These are phyloP conservation scores for Aurifilum marmelostoma DNA, from an alignment of 2,329 filamentous ascomycete species.

Conservation along the genomic window DNA sequence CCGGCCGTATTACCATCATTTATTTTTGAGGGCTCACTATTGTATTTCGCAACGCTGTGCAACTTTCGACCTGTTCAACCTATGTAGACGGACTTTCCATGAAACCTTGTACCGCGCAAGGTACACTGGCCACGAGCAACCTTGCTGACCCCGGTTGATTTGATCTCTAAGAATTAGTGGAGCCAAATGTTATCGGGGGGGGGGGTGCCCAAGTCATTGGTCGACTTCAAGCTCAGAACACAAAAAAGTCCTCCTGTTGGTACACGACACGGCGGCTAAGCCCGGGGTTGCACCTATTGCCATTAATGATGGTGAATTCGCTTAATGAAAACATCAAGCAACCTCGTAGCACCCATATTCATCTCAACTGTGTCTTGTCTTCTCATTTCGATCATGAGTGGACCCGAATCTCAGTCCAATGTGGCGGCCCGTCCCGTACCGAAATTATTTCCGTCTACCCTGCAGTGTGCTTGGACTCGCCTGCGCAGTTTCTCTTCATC, in stretches of 20 bases:
- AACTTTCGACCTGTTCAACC: not conserved
- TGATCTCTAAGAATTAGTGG: not conserved
- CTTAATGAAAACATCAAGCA: not conserved
- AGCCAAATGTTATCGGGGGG: not conserved
- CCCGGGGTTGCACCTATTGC: not conserved
- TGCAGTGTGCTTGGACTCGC: not conserved
- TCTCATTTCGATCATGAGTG: not conserved
- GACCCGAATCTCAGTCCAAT: not conserved
- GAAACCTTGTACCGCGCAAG: too few species aligned
- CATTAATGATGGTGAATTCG: not conserved
- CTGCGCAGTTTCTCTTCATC: not conserved
- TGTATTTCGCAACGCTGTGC: not conserved
- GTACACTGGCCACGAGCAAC: not conserved
- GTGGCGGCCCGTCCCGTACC: constrained; percentile 6
- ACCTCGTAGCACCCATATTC: not conserved
- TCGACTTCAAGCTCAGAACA: not conserved
- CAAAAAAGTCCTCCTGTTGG: not conserved
- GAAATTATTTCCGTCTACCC: not conserved
- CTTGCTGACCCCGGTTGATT: not conserved
- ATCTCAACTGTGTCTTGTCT: not conserved
- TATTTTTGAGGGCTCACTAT: not conserved
- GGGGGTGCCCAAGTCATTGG: not conserved
- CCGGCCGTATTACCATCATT: not conserved
- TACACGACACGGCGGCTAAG: not conserved
- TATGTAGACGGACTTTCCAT: too few species aligned